Evolutionary conservation across 306 rosid genomes (phyloP), one percentile per base, ranked within the genome.

Genomic region (Betula pendula): DNA sequence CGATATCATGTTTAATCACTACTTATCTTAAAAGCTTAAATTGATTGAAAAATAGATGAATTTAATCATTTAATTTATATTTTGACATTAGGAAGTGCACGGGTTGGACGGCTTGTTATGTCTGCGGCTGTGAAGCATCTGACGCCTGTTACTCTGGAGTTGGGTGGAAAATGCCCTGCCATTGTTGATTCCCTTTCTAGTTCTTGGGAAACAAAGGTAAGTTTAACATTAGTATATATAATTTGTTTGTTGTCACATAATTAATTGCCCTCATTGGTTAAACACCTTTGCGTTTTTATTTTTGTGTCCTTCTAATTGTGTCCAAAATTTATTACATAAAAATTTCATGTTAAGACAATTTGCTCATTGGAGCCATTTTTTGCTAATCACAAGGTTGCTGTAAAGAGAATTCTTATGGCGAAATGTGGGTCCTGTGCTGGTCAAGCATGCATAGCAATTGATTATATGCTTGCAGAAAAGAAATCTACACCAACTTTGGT

Each of bases 121-220:
- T 60, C 88, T 50, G 92, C 92, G 35, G 93, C 97, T 60, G 93
- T 25, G 29, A 84, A 77, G 78, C 79, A 90, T 86, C 78, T 92
- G 2, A 92, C 97, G 0, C 97, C 97, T 17, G 90, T 92, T 58
- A 80, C 75, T 38, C 73, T 92, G 80, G 97, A 92, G 84, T 77
- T 90, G 17, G 97, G 97, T 3, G 97, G 97, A 62, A 92, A 92
- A 76, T 90, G 96, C 75, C 97, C 97, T 0, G 93, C 92, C 31
- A 25, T 90, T 11, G 25, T 88, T 72, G 97, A 92, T 73, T 88
- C 93, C 53, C 89, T 92, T 70, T 78, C 93, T 10, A 6, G 78
- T 67, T 85, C 90, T 69, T 87, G 87, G 85, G 93, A 90, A 48
- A 73, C 16, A 24, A 79, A 92, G 89, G 95, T 89, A 22, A 3